These are phyloP conservation scores for Clonostachys rhizophaga DNA, from an alignment of 2,329 filamentous ascomycete genomes.

Conservation along the genomic window DNA sequence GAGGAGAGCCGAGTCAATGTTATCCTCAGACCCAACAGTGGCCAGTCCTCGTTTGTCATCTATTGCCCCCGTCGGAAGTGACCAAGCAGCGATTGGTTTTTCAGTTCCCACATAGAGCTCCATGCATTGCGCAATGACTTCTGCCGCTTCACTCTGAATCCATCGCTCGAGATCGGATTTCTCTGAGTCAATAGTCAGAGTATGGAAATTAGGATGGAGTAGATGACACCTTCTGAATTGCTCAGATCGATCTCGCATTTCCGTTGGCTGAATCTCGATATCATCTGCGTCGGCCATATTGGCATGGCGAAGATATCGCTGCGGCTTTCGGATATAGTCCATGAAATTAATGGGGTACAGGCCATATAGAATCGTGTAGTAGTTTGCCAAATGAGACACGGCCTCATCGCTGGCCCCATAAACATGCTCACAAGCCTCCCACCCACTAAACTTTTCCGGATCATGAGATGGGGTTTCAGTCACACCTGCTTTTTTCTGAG, in stretches of 20 bases:
- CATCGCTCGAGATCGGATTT: conserved; percentile 71
- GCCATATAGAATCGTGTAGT: conserved; percentile 79
- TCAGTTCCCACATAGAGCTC: conserved; percentile 42
- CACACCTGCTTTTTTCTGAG: conserved; percentile 36
- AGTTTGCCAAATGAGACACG: conserved; percentile 65
- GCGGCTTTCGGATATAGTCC: conserved; percentile 79
- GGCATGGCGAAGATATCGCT: conserved; percentile 70
- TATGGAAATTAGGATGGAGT: conserved; percentile 82
- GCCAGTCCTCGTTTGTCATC: not conserved
- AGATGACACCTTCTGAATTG: conserved; percentile 68
- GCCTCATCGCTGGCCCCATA: conserved; percentile 57
- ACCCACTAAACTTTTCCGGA: conserved; percentile 30
- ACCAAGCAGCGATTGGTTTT: not conserved
- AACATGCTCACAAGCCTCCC: conserved; percentile 61
- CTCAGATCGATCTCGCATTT: conserved; percentile 73
- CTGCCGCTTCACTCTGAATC: conserved; percentile 74
- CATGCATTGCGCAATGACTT: conserved; percentile 77
- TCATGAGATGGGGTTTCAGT: conserved; percentile 30
- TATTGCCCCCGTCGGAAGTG: not conserved
- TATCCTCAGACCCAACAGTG: not conserved
- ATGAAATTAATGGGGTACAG: conserved; percentile 83
- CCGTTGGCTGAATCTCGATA: conserved; percentile 71
- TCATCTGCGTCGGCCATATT: conserved; percentile 67
- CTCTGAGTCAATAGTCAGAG: conserved; percentile 73
- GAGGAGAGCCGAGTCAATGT: conserved; percentile 1